Percentiles rank a stretch among this genome's conserved stretches.
Conservation (phyloP, 2,329 filamentous ascomycete species). For the Aureobasidium leucospermi region DNA sequence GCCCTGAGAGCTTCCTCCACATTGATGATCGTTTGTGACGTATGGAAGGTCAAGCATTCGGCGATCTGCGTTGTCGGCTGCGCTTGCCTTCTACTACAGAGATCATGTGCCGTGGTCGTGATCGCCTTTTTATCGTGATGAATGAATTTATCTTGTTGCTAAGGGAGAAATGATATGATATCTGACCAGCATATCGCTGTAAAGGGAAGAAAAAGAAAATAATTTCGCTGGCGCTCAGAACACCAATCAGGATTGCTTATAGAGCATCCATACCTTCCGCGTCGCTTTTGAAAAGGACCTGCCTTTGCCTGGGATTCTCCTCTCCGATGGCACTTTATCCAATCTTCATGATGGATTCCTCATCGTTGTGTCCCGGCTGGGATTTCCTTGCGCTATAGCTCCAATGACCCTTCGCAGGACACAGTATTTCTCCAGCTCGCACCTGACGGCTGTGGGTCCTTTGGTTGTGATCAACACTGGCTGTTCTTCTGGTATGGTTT, state of each 20-base stretch:
- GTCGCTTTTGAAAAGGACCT: neutral
- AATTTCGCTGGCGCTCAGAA: neutral
- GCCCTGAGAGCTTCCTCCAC: neutral
- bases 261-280: neutral
- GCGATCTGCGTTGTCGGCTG: neutral
- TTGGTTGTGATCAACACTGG: neutral
- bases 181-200: neutral
- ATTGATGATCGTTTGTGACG: constrained; percentile 6
- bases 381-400: neutral
- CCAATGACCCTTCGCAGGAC: neutral
- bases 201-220: neutral
- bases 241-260: neutral
- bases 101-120: constrained; percentile 4
- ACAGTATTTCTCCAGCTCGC: neutral
- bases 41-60: neutral
- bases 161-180: neutral
- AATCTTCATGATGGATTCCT: neutral
- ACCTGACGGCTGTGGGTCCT: neutral
- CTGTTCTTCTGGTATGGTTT: neutral
- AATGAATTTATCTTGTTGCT: neutral
- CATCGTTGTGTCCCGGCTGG: neutral
- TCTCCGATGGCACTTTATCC: neutral
- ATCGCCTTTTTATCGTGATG: neutral
- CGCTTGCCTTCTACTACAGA: neutral
- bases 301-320: neutral